Evolutionary conservation across 805 yeast species (phyloP).

Genomic region (Schwanniomyces polymorphus): DNA sequence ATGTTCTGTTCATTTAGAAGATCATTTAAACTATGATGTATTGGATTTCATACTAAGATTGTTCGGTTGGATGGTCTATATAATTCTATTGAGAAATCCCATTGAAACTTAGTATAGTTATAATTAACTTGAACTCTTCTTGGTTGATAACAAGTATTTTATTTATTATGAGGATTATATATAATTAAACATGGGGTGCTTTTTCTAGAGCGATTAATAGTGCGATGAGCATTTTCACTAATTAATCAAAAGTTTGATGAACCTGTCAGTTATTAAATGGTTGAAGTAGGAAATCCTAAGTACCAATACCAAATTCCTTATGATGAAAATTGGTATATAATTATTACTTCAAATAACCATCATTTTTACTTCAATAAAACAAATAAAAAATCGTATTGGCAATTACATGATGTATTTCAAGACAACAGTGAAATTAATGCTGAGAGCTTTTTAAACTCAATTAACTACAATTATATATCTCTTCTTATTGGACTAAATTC

Average conservation of each 20-base stretch:
- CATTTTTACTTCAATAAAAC: constrained; percentile 32
- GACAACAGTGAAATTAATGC: constrained; percentile 19
- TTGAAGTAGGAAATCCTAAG: constrained; percentile 11
- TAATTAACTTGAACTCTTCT: too few species aligned
- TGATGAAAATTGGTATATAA: constrained; percentile 24
- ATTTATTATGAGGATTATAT: too few species aligned
- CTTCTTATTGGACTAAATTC: constrained; percentile 25
- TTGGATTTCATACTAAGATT: too few species aligned
- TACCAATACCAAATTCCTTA: constrained; percentile 19
- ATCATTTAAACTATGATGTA: too few species aligned
- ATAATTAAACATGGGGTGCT: too few species aligned
- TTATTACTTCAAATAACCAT: constrained; percentile 21
- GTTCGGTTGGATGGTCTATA: too few species aligned
- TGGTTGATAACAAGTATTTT: too few species aligned
- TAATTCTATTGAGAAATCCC: too few species aligned
- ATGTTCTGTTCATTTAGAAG: too few species aligned
- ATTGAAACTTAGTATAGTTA: too few species aligned
- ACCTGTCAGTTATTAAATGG: not conserved
- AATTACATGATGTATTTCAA: constrained; percentile 23
- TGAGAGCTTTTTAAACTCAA: constrained; percentile 14
- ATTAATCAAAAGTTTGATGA: not conserved
- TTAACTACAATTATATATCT: constrained; percentile 30
- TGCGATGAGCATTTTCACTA: not conserved
- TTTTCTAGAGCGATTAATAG: not conserved
- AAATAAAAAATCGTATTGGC: constrained; percentile 30